Conservation (phyloP, 2,329 filamentous ascomycete genomes). For the Ophioceras dolichostomum region DNA sequence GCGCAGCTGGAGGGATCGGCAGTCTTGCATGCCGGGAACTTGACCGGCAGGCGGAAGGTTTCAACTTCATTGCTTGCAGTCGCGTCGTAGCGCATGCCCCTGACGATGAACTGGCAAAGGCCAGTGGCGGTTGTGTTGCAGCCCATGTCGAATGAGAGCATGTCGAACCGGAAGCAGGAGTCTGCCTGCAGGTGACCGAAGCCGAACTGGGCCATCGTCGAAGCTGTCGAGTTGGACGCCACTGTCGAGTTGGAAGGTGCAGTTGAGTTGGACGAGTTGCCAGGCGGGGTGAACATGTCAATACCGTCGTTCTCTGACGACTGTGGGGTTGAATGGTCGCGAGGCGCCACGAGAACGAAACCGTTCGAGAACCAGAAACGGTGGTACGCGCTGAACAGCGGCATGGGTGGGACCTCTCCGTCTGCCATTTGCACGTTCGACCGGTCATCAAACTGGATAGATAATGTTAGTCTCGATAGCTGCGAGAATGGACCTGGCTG, state of each 20-base stretch:
- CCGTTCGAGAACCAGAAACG: constrained; percentile 21
- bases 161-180: constrained; percentile 21
- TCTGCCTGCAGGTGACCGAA: constrained; percentile 9
- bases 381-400: constrained; percentile 11
- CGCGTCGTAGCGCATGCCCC: constrained; percentile 13
- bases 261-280: neutral
- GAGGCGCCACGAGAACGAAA: constrained; percentile 17
- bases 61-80: constrained; percentile 6
- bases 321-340: too few relatives aligned
- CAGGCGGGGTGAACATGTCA: constrained; percentile 1
- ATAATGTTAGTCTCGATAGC: neutral
- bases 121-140: constrained; percentile 19
- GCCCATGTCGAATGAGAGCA: constrained; percentile 23
- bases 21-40: neutral
- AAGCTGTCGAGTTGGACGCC: constrained; percentile 3
- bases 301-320: too few relatives aligned
- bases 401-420: constrained; percentile 5
- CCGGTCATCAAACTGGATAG: constrained; percentile 11
- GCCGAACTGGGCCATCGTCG: constrained; percentile 13
- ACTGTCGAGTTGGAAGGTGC: too few relatives aligned
- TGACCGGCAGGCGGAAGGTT: constrained; percentile 6
- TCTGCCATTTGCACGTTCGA: neutral
- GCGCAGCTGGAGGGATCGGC: constrained; percentile 12
- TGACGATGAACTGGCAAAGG: constrained; percentile 23
- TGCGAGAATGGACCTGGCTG: too few relatives aligned